Evolutionary conservation across 192 early-diverging fungal species (phyloP).

Genomic region (Paraglomus occultum): DNA sequence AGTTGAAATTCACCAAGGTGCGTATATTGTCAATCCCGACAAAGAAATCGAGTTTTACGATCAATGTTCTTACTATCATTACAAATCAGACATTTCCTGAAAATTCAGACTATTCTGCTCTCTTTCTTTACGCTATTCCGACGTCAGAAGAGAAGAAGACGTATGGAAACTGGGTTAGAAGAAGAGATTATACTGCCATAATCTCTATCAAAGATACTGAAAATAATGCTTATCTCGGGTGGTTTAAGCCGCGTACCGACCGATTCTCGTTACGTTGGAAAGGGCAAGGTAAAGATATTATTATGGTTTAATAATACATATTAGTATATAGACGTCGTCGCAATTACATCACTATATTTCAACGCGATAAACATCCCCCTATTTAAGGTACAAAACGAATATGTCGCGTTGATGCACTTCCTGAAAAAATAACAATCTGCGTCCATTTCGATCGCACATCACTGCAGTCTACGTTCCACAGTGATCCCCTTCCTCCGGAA

Average conservation of each 20-base stretch:
- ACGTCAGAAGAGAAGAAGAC: slow-evolving; percentile 6
- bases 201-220: slow-evolving; percentile 8
- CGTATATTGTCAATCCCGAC: background rate
- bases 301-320: background rate
- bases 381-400: no score
- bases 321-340: background rate
- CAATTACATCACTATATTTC: background rate
- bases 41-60: background rate
- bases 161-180: background rate
- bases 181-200: slow-evolving; percentile 1
- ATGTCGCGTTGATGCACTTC: background rate
- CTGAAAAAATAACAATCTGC: slow-evolving; percentile 9
- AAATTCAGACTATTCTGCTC: slow-evolving; percentile 3
- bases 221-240: slow-evolving; percentile 1
- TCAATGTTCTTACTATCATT: background rate
- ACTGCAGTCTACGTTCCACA: background rate
- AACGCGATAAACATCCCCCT: background rate
- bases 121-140: background rate
- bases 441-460: background rate
- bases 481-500: background rate
- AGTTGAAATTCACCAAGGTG: slow-evolving; percentile 1
- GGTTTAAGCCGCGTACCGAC: background rate
- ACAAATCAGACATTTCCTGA: background rate
- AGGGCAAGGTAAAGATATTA: background rate
- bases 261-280: background rate